Evolutionary conservation across 129 eudicot species (phyloP), one percentile per base, ranked within the genome.

Genomic region (Flaveria bidentis): DNA sequence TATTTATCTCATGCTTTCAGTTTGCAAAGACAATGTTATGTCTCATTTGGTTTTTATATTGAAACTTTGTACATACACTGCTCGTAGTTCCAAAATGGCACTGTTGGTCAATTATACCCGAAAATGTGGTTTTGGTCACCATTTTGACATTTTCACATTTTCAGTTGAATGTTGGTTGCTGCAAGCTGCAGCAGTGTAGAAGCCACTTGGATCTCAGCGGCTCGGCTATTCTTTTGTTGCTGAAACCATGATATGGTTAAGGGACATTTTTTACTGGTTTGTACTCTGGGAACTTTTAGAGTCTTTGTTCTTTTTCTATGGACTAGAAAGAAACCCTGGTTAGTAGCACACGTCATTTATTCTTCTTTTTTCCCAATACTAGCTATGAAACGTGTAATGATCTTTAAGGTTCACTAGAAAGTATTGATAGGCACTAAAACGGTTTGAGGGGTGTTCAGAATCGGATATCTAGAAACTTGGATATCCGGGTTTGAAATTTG

Each of bases 11-110:
- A 68, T 71, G 77, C 70, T 69, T 71, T 69, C 69, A 77, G 76
- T 28, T 77, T 85, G 84, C 79, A 80, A 80, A 74, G 81, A 62
- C 77, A 71, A 55, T 53, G 68, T 77, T 68, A 55, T 33, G 30
- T 16, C 47, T 20, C 30, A 57, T 57, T 22, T 25, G 39, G 11
- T 58, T 22, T 58, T 23, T 23, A 30, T 23, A 28, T 50, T 50
- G 50, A 76, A 53, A 76, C 56, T 30, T 36, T 55, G 53, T 76
- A 66, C 55, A 39, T 66, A 67, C 23, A 49, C 63, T 45, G 14
- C 41, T 52, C 7, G 5, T 36, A 36, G 41, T 36, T 36, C 41
- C 41, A 36, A 36, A 36, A 36, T 36, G 41, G 7, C 41, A 36
- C 1, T 36, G 68, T 20, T 55, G 75, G 55, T 77, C 12, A 20